Evolutionary conservation across 257 asterid species (phyloP).

Genomic region (Marsdenia floribunda): DNA sequence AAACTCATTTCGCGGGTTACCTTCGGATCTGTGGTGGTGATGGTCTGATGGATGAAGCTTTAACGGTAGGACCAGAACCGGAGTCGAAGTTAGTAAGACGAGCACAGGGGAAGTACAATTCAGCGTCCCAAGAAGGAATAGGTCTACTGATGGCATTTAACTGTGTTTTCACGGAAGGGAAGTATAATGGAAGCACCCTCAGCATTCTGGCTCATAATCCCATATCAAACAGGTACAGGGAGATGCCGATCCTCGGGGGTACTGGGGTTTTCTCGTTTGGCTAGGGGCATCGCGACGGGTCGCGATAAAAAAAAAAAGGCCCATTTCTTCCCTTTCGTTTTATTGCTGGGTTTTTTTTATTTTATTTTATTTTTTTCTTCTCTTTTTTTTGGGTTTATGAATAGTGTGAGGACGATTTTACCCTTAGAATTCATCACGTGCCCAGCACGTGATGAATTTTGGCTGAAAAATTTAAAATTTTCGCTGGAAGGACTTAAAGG

Average conservation of each 20-base stretch:
- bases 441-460: no score
- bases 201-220: neutral
- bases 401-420: no score
- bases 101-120: neutral
- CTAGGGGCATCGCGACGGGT: constrained; percentile 29
- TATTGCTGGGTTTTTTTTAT: no score
- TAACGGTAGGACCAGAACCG: constrained; percentile 1
- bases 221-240: constrained; percentile 20
- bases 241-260: constrained; percentile 51
- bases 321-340: no score
- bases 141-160: neutral
- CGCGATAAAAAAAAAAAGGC: no score
- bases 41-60: neutral
- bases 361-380: no score
- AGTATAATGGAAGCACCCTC: constrained; percentile 5
- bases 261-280: constrained; percentile 49
- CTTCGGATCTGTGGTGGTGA: neutral
- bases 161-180: neutral
- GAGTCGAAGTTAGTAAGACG: neutral
- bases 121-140: neutral
- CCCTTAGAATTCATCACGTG: no score
- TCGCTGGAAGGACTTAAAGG: no score
- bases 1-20: no score
- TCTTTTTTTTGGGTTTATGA: no score
- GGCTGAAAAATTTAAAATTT: no score